These are phyloP conservation scores for Magnolia sinica DNA, from an alignment of 164 flowering plant species.

Conservation along the genomic window DNA sequence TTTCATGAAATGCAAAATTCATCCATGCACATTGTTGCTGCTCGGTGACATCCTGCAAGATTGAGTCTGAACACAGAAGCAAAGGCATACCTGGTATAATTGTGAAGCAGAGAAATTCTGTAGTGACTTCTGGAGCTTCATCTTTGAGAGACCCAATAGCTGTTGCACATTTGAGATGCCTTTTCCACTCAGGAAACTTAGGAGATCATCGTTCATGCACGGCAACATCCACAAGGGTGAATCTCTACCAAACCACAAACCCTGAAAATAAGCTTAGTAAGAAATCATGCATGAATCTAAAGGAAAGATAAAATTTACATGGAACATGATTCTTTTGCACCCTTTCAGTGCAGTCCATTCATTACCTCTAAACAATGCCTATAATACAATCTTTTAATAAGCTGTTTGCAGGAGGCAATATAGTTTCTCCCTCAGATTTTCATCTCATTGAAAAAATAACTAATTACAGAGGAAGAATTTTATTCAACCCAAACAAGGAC, in stretches of 20 bases:
- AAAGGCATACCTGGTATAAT: slow-evolving; percentile 54
- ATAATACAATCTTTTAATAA: not conserved
- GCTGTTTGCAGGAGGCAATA: not conserved
- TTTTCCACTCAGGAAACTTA: slow-evolving; percentile 35
- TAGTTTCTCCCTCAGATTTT: not conserved
- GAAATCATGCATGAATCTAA: slow-evolving; percentile 8
- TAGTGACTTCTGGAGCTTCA: slow-evolving; percentile 41
- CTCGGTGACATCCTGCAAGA: not conserved
- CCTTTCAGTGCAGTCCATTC: not conserved
- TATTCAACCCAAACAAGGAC: not conserved
- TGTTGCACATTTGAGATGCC: slow-evolving; percentile 65
- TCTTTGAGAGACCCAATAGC: slow-evolving; percentile 52
- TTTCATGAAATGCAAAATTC: not conserved
- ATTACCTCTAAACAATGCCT: not conserved
- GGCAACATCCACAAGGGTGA: slow-evolving; percentile 88
- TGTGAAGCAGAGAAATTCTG: slow-evolving; percentile 43
- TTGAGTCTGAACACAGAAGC: not conserved
- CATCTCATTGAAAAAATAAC: not conserved
- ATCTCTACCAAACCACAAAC: slow-evolving; percentile 67
- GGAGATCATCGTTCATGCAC: slow-evolving; percentile 69
- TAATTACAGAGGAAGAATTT: not conserved
- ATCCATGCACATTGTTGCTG: not conserved
- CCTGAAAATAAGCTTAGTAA: slow-evolving; percentile 37
- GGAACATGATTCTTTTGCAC: not conserved
- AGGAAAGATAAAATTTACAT: not conserved